phyloP scores from a whole-genome alignment of 192 early-diverging fungal species.

The Mortierella claussenii region DNA sequence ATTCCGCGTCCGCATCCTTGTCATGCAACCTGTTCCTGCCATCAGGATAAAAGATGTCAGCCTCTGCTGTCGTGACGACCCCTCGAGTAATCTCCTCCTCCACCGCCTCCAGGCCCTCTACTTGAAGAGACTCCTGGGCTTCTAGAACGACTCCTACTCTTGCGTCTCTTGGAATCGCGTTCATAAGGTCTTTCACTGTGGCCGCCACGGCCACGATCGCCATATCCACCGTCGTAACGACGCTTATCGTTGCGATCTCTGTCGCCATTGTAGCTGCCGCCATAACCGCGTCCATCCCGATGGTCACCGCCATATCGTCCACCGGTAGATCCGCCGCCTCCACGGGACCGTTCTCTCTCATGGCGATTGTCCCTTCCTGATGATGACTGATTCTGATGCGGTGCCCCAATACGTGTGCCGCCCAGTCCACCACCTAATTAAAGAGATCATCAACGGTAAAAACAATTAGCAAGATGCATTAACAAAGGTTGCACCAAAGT shows the following conservation, averaged over 20 bases:
- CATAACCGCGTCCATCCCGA: slow-evolving; percentile 43
- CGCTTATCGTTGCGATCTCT: slow-evolving; percentile 28
- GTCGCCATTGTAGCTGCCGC: slow-evolving; percentile 48
- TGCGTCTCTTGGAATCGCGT: slow-evolving; percentile 48
- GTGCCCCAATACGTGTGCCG: slow-evolving; percentile 70
- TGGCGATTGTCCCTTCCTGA: slow-evolving; percentile 60
- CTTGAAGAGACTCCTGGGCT: slow-evolving; percentile 33
- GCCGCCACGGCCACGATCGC: slow-evolving; percentile 55
- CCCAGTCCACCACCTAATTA: slow-evolving; percentile 78
- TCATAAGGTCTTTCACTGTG: slow-evolving; percentile 55
- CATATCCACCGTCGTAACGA: slow-evolving; percentile 51
- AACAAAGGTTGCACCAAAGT: background rate
- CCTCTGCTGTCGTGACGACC: slow-evolving; percentile 29
- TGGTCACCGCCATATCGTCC: slow-evolving; percentile 24
- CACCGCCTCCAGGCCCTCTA: slow-evolving; percentile 16
- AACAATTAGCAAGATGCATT: background rate
- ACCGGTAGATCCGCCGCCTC: slow-evolving; percentile 25
- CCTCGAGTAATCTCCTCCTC: slow-evolving; percentile 20
- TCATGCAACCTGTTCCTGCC: background rate
- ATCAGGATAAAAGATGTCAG: slow-evolving; percentile 7
- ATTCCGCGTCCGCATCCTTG: background rate
- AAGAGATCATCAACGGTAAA: background rate
- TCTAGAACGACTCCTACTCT: slow-evolving; percentile 45
- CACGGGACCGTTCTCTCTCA: slow-evolving; percentile 31
- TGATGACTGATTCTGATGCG: slow-evolving; percentile 61